These are phyloP conservation scores for Wickerhamomyces sp. DNA, from an alignment of 1,139 yeast genomes.

Conservation along the genomic window DNA sequence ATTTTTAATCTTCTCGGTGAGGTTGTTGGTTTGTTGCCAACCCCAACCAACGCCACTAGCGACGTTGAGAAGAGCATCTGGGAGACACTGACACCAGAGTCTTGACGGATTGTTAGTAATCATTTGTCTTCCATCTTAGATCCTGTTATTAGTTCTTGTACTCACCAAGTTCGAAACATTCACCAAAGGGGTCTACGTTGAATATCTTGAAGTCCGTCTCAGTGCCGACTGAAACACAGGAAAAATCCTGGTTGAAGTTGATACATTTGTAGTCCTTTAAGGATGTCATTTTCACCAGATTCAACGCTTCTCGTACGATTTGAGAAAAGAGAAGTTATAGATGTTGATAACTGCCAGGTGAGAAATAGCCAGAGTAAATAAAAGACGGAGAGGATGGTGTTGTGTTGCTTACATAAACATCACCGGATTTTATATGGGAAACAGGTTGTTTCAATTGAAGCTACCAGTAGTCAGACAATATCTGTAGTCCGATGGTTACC, in stretches of 20 bases:
- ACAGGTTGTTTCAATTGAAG: no score
- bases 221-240: conserved; percentile 58
- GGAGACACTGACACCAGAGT: conserved; percentile 36
- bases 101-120: conserved; percentile 1
- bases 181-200: conserved; percentile 58
- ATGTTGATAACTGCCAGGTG: no score
- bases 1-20: conserved; percentile 50
- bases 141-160: not conserved
- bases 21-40: conserved; percentile 37
- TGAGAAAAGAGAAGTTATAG: no score
- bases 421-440: no score
- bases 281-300: not conserved
- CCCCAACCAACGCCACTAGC: conserved; percentile 56
- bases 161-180: conserved; percentile 38
- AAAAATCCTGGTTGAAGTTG: conserved; percentile 60
- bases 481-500: no score
- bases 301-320: no score
- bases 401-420: no score
- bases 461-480: no score
- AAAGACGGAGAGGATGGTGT: no score
- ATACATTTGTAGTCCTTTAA: conserved; percentile 17
- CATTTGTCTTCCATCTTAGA: no score
- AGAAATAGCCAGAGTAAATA: no score
- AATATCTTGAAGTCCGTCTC: conserved; percentile 50
- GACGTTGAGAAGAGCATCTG: conserved; percentile 73